Conservation (phyloP, 192 early-diverging fungal genomes). For the Mortierella claussenii region DNA sequence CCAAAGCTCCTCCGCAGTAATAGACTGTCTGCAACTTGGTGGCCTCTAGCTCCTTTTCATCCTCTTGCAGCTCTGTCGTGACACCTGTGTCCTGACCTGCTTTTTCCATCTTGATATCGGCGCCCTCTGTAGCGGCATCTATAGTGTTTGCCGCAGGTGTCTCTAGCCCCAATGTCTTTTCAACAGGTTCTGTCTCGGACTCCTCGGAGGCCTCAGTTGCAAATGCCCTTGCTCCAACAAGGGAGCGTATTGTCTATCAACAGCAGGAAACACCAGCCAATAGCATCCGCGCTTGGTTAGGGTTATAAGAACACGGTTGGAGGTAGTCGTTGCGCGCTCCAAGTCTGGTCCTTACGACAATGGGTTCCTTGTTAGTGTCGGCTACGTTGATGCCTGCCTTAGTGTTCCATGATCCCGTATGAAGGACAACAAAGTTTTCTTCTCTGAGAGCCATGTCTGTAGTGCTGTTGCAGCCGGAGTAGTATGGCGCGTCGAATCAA, state of each 20-base stretch:
- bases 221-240: constrained; percentile 29
- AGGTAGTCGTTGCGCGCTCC: not conserved
- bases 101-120: constrained; percentile 25
- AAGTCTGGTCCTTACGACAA: constrained; percentile 57
- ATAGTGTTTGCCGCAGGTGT: not conserved
- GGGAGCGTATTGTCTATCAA: constrained; percentile 35
- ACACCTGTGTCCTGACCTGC: constrained; percentile 6
- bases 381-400: constrained; percentile 78
- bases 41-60: constrained; percentile 18
- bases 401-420: constrained; percentile 83
- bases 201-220: constrained; percentile 18
- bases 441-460: constrained; percentile 66
- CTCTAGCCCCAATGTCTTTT: constrained; percentile 1
- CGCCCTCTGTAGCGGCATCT: constrained; percentile 13
- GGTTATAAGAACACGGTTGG: not conserved
- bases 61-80: not conserved
- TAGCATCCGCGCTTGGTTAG: not conserved
- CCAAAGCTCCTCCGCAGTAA: constrained; percentile 42
- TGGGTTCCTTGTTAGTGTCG: constrained; percentile 80
- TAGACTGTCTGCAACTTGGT: constrained; percentile 29
- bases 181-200: not conserved
- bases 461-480: no score
- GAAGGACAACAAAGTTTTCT: constrained; percentile 87
- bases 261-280: no score
- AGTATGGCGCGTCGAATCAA: no score